Base-by-base conservation (phyloP, 2,329 filamentous ascomycete genomes). In the Colletotrichum tanaceti region DNA sequence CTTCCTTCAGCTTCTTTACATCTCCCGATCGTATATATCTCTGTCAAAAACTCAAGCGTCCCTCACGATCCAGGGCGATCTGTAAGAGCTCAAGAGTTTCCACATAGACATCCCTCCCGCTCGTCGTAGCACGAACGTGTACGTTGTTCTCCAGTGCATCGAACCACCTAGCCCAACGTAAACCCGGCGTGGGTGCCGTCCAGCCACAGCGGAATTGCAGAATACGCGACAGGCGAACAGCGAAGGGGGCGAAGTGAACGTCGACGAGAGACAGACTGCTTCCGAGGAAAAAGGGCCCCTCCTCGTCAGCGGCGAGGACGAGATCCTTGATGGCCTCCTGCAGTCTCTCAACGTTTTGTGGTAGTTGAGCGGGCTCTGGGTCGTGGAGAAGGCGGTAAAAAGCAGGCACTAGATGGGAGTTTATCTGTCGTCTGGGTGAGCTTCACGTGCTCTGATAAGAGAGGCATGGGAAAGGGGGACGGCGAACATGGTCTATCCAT, bases 311-410 rank as follows among this genome's bases (percentile, higher is more conserved):
- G 4, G 82, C 83, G 22, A 90, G 73, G n/a, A 82, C 76, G 6
- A 85, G 79, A 18, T 74, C 74, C 14, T 83, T 80, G 72, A 97
- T 91, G 64, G 92, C 86, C 38, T 81, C 82, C 71, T 89, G 88
- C 35, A 97, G 84, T 68, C 88, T 87, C 55, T 86, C 84, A 0
- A 87, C 87, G 71, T 86, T 81, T 52, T 86, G 81, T 13, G 86
- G 77, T 73, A 92, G 91, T 70, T 88, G 86, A 16, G 83, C 73
- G 20, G 80, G 73, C 16, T 92, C 87, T 71, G 90, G 86, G 1
- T 89, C 87, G 77, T 90, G 89, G 0, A 96, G 84, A 20, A 94
- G 84, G 41, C 86, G 85, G 79, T 93, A 94, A 82, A 97, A 97
- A 13, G 84, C 81, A 0, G 93, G 92, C 1, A 97, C 87, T 63